Base-by-base conservation (phyloP, 2,329 filamentous ascomycete species). In the Sporothrix brasiliensis region DNA sequence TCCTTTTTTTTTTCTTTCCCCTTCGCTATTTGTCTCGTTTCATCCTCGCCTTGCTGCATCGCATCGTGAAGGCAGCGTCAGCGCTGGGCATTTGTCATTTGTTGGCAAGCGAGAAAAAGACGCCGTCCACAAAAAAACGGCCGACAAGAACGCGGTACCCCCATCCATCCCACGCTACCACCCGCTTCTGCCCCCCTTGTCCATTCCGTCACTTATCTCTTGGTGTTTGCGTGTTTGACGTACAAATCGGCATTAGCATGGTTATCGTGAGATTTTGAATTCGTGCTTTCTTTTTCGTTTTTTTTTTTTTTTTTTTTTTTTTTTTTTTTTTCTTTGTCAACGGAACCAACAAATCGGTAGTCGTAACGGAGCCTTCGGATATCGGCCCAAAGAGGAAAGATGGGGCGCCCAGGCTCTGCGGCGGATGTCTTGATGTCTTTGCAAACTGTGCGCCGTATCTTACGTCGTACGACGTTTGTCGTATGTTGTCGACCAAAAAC, bases 181-280 rank as follows among this genome's bases (percentile, higher is more conserved):
- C 61, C 61, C 61, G 47, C 61, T 65, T 10, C 34, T 30, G 50
- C 2, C 50, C 50, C 24, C 50, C 2, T 24, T 61, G 34, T 44
- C 14, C 21, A 21, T 39, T 21, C 39, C 39, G 24, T 65, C 61
- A 65, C 61, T 50, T 65, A 65, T 65, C 61, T 65, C 61, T 65
- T 65, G 61, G 41, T 13, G 14, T 44, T 16, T 10, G 41, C 44
- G 41, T 13, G 16, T 44, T 16, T 10, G 41, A 10, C 41, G 14
- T 44, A 16, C 24, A 50, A 50, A 50, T 65, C 58, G n/a, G 52
- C 52, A 14, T 53, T 19, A 34, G 16, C 19, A 19, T 7, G 53
- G 60, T 63, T 63, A 63, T 63, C 61, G 61, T 65, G 61, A 65
- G 61, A 50, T 65, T 65, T 65, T 47, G 39, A 47, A 14, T 44